These are phyloP conservation scores for Penicillium ochrochloron DNA, from an alignment of 495 filamentous ascomycete genomes.

Conservation along the genomic window DNA sequence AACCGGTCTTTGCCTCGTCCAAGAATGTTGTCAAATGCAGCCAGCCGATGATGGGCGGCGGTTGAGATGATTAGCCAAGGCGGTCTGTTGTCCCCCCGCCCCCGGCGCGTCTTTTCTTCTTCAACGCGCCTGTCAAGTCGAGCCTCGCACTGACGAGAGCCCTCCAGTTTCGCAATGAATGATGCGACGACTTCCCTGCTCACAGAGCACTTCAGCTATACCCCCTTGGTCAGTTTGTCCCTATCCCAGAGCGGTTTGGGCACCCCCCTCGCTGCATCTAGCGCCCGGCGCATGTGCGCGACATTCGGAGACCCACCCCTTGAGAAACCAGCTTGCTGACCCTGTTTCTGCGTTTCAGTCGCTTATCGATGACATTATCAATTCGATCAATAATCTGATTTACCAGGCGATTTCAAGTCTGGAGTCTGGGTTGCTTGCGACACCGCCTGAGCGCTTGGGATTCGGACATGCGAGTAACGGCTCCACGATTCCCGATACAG, in stretches of 20 bases:
- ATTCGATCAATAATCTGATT: conserved; percentile 87
- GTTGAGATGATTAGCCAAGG: conserved; percentile 17
- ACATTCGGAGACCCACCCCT: conserved; percentile 19
- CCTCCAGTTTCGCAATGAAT: conserved; percentile 39
- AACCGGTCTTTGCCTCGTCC: not conserved
- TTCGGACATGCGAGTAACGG: conserved; percentile 59
- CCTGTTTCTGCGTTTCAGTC: conserved; percentile 54
- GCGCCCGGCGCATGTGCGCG: conserved; percentile 9
- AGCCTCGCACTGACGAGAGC: conserved; percentile 9
- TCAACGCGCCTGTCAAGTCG: conserved; percentile 27
- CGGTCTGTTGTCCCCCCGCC: conserved; percentile 28
- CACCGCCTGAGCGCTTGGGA: conserved; percentile 73
- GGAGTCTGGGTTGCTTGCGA: conserved; percentile 75
- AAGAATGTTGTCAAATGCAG: conserved; percentile 1
- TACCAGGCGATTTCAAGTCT: conserved; percentile 83
- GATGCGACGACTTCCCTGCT: conserved; percentile 71
- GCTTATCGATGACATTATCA: conserved; percentile 96
- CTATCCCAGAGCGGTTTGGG: not conserved
- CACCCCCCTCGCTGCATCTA: conserved; percentile 10
- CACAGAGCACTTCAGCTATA: conserved; percentile 95
- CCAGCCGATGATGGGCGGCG: not conserved
- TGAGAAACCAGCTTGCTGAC: conserved; percentile 32
- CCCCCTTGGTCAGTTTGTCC: conserved; percentile 72
- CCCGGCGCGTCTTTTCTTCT: conserved; percentile 28
- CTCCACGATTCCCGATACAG: conserved; percentile 54